phyloP scores from a whole-genome alignment of 2,329 filamentous ascomycete genomes.

The Colletotrichum brevisporum region DNA sequence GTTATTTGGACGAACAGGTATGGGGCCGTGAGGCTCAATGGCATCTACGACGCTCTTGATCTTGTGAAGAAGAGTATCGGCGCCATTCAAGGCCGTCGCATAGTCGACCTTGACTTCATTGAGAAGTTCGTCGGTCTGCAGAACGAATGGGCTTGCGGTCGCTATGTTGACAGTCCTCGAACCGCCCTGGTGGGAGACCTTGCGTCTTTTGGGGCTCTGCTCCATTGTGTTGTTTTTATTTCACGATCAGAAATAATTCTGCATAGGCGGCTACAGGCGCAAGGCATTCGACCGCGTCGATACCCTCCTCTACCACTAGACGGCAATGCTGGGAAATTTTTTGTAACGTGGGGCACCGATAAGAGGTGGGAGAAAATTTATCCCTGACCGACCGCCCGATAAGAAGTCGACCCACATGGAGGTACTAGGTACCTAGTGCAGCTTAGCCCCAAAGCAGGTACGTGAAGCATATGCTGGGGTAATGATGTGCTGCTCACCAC shows the following conservation, averaged over 20 bases:
- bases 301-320: neutral
- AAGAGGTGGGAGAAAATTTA: slow-evolving; percentile 41
- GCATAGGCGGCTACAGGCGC: too few relatives aligned
- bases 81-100: slow-evolving; percentile 60
- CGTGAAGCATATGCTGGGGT: too few relatives aligned
- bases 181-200: slow-evolving; percentile 57
- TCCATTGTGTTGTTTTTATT: slow-evolving; percentile 55
- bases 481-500: too few relatives aligned
- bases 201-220: slow-evolving; percentile 63
- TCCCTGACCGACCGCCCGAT: slow-evolving; percentile 37
- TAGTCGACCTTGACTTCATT: slow-evolving; percentile 69
- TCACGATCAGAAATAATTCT: too few relatives aligned
- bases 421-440: too few relatives aligned
- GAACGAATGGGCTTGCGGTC: slow-evolving; percentile 68
- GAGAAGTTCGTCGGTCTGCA: slow-evolving; percentile 73
- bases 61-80: slow-evolving; percentile 64
- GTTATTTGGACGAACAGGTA: slow-evolving; percentile 59
- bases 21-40: slow-evolving; percentile 62
- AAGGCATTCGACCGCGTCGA: slow-evolving; percentile 3
- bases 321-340: slow-evolving; percentile 37
- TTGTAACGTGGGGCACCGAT: slow-evolving; percentile 38
- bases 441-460: too few relatives aligned
- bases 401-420: slow-evolving; percentile 13
- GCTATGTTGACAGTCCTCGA: slow-evolving; percentile 56
- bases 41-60: slow-evolving; percentile 68